Evolutionary conservation across 2,329 filamentous ascomycete species (phyloP).

Genomic region (Apiospora marii): DNA sequence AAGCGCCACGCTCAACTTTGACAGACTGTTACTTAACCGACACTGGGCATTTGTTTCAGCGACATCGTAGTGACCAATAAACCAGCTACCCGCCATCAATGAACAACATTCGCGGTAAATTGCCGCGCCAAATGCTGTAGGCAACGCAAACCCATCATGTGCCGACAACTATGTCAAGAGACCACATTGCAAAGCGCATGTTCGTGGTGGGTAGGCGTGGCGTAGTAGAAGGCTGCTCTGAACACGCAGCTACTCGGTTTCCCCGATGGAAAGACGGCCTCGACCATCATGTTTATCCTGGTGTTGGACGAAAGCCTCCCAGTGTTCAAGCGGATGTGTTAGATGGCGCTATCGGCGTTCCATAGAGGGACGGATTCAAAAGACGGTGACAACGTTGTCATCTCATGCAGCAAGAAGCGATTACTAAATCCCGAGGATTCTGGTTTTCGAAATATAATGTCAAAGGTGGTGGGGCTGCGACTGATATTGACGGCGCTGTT

Average conservation of each 20-base stretch:
- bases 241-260: neutral
- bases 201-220: neutral
- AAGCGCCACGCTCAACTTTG: neutral
- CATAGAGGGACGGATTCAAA: neutral
- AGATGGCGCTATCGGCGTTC: neutral
- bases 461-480: too few relatives aligned
- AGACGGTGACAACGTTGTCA: too few relatives aligned
- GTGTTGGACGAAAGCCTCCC: neutral
- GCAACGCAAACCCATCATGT: neutral
- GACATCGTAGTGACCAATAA: neutral
- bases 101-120: neutral
- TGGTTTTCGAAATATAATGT: too few relatives aligned
- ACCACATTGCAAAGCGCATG: neutral
- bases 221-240: neutral
- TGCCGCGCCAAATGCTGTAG: neutral
- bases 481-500: too few relatives aligned
- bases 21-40: neutral
- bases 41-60: neutral
- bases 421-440: too few relatives aligned
- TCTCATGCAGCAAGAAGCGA: too few relatives aligned
- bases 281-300: neutral
- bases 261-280: neutral
- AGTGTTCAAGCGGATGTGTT: neutral
- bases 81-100: neutral
- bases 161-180: neutral